Evolutionary conservation across 2,329 filamentous ascomycete genomes (phyloP).

Genomic region (Grosmannia penicillata): DNA sequence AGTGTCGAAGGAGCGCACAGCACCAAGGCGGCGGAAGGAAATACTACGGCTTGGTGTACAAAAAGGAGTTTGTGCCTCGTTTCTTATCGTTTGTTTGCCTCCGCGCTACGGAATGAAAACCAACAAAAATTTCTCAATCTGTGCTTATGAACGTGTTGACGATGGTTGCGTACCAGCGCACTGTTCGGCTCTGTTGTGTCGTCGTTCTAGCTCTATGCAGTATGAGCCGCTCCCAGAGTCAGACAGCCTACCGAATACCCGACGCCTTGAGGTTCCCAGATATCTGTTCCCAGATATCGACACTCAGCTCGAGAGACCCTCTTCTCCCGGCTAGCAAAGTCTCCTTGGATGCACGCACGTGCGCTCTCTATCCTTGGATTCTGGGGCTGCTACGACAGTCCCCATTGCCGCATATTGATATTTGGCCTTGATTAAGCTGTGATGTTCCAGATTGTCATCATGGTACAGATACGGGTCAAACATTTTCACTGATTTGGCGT

Average conservation of each 20-base stretch:
- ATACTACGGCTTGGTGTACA: background rate
- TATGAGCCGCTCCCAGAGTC: too few relatives aligned
- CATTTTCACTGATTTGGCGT: too few relatives aligned
- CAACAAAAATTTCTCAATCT: background rate
- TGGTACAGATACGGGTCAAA: conserved; percentile 55
- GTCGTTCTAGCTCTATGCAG: too few relatives aligned
- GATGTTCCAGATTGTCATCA: conserved; percentile 36
- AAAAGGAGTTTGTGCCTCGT: background rate
- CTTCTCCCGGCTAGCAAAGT: conserved; percentile 36
- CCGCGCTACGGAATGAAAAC: too few relatives aligned
- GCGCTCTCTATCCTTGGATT: conserved; percentile 32
- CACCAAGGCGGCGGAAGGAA: background rate
- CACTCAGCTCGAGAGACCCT: too few relatives aligned
- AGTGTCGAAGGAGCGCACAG: background rate
- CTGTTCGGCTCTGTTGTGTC: background rate
- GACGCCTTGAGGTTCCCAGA: background rate
- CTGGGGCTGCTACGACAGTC: conserved; percentile 42
- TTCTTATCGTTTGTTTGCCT: background rate
- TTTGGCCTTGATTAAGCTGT: conserved; percentile 48
- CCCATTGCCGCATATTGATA: conserved; percentile 42
- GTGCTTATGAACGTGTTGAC: background rate
- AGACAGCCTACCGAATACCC: too few relatives aligned
- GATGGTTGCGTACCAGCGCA: too few relatives aligned
- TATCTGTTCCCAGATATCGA: too few relatives aligned
- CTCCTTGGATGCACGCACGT: conserved; percentile 31